Percentiles rank a stretch among this genome's conserved stretches.
Conservation (phyloP, 345 rosid genomes). For the Geranium brycei region DNA sequence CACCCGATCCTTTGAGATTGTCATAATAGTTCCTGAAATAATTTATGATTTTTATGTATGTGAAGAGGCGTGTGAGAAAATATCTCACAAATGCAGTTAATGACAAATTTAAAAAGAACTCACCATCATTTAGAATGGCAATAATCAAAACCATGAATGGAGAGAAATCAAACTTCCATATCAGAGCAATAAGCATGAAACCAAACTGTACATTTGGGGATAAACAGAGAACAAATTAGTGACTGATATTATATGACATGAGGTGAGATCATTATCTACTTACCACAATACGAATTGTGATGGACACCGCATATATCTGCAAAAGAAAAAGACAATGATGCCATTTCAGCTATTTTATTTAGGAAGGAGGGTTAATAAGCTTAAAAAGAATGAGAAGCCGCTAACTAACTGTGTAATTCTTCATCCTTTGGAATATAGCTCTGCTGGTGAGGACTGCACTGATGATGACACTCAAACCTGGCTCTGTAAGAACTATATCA, state of each 20-base stretch:
- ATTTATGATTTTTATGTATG: background rate
- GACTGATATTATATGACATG: background rate
- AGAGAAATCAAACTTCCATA: slow-evolving; percentile 81
- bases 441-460: slow-evolving; percentile 82
- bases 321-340: background rate
- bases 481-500: slow-evolving; percentile 65
- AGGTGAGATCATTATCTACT: slow-evolving; percentile 13
- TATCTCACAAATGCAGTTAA: background rate
- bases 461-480: slow-evolving; percentile 84
- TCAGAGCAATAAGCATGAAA: slow-evolving; percentile 73
- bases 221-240: background rate
- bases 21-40: slow-evolving; percentile 31
- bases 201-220: slow-evolving; percentile 42
- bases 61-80: background rate
- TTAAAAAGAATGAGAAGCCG: background rate
- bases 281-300: slow-evolving; percentile 88
- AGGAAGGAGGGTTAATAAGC: background rate
- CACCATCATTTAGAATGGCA: slow-evolving; percentile 85
- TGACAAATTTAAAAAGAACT: slow-evolving; percentile 10
- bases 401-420: slow-evolving; percentile 72
- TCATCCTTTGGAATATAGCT: slow-evolving; percentile 91
- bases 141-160: slow-evolving; percentile 96
- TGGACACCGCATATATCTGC: slow-evolving; percentile 89
- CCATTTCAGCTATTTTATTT: background rate
- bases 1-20: slow-evolving; percentile 40